Percentiles rank a stretch among this genome's conserved stretches.
Conservation (phyloP, 179 eudicot species). For the Gypsophila paniculata region DNA sequence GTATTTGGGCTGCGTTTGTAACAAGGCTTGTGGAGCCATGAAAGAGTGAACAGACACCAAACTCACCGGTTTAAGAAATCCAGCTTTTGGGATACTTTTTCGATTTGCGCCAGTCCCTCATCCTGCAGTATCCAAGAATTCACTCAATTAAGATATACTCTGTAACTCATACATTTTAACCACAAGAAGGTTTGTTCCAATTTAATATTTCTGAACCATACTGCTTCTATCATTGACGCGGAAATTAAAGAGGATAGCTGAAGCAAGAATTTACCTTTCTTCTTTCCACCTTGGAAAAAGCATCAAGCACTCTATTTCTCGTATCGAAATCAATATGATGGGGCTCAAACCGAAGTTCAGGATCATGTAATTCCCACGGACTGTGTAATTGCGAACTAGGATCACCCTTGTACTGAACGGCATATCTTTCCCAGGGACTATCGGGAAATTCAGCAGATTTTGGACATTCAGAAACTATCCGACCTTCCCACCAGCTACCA, state of each 20-base stretch:
- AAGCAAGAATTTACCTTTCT: conserved; percentile 43
- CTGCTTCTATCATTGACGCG: background rate
- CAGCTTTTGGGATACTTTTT: conserved; percentile 47
- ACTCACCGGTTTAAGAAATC: conserved; percentile 66
- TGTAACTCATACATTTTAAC: background rate
- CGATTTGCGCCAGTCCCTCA: conserved; percentile 55
- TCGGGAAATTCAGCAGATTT: conserved; percentile 75
- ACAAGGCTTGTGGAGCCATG: background rate
- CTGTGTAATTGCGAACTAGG: conserved; percentile 56
- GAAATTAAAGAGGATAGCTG: conserved; percentile 8
- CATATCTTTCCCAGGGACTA: conserved; percentile 95
- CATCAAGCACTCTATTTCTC: conserved; percentile 49
- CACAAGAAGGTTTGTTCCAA: background rate
- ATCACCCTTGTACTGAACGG: conserved; percentile 62
- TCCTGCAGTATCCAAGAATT: conserved; percentile 51
- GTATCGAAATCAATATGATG: conserved; percentile 57
- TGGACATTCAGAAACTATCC: conserved; percentile 46
- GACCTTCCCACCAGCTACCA: conserved; percentile 96
- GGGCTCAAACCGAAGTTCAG: conserved; percentile 53
- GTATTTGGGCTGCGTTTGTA: no score
- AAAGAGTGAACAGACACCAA: conserved; percentile 11
- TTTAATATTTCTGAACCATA: background rate
- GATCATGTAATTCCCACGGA: conserved; percentile 90
- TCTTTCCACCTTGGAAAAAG: conserved; percentile 43
- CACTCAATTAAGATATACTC: conserved; percentile 1